phyloP scores from a whole-genome alignment of 495 filamentous ascomycete genomes.

The Penicillium bialowiezense region DNA sequence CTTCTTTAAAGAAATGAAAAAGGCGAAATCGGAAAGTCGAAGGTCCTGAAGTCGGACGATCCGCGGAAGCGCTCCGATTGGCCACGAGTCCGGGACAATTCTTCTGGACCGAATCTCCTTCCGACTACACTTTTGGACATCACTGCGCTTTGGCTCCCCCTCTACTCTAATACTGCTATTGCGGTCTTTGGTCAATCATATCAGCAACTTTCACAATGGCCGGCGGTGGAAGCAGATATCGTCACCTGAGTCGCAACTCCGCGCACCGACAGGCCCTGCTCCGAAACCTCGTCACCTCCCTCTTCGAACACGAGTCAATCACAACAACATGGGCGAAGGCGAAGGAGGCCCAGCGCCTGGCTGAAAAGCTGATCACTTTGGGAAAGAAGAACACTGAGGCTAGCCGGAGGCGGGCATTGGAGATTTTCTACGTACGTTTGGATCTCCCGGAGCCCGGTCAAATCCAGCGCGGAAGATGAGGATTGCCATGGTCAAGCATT shows the following conservation, averaged over 20 bases:
- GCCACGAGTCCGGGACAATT: conserved; percentile 33
- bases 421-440: conserved; percentile 76
- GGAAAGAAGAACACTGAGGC: conserved; percentile 88
- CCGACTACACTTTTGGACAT: neutral
- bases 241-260: conserved; percentile 77
- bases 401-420: conserved; percentile 60
- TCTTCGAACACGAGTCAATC: conserved; percentile 89
- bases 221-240: conserved; percentile 78
- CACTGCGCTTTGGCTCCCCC: neutral
- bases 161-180: neutral
- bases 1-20: neutral
- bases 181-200: neutral
- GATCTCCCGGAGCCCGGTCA: neutral
- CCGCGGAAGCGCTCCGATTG: conserved; percentile 44
- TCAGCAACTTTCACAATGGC: conserved; percentile 58
- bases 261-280: conserved; percentile 89
- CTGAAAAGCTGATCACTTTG: conserved; percentile 89
- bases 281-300: conserved; percentile 93
- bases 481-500: neutral
- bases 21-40: neutral
- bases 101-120: conserved; percentile 31
- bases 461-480: neutral
- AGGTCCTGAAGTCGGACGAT: conserved; percentile 22
- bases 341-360: conserved; percentile 90
- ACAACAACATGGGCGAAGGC: conserved; percentile 94